Evolutionary conservation across 1,284 basidiomycete genomes (phyloP).

Genomic region (Cystobasidium sp.): DNA sequence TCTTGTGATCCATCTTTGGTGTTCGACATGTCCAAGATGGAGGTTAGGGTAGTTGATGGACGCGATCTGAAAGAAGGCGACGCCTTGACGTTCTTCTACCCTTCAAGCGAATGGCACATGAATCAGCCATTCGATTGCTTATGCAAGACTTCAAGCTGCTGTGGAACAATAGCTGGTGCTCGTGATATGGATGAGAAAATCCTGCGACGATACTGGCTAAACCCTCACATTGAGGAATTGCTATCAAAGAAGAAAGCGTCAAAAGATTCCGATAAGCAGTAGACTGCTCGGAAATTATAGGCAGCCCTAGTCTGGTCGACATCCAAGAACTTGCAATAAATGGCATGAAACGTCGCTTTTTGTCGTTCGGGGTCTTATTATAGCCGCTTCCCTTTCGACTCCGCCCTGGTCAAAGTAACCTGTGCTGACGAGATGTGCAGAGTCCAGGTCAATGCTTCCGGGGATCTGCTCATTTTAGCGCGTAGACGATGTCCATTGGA

Average conservation of each 20-base stretch:
- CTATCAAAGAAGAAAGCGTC: neutral
- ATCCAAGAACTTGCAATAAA: no score
- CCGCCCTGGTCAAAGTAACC: no score
- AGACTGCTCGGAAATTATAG: neutral
- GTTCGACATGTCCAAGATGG: constrained; percentile 62
- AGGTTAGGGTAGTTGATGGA: constrained; percentile 60
- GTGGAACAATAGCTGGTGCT: constrained; percentile 59
- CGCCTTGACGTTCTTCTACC: constrained; percentile 66
- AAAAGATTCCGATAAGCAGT: neutral
- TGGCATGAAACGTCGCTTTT: no score
- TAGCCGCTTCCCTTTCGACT: no score
- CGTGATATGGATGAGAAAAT: constrained; percentile 53
- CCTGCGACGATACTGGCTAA: constrained; percentile 23
- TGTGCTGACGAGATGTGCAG: no score
- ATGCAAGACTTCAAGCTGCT: constrained; percentile 61
- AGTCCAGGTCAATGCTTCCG: no score
- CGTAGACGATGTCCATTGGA: no score
- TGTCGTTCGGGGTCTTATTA: no score
- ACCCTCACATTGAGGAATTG: constrained; percentile 20
- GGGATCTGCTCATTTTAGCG: no score
- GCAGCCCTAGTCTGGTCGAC: no score
- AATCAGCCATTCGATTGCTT: constrained; percentile 67
- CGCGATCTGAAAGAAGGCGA: constrained; percentile 59
- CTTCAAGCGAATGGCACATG: constrained; percentile 74
- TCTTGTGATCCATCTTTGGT: constrained; percentile 68